These are phyloP conservation scores for Penicillium parvum DNA, from an alignment of 495 filamentous ascomycete species.

Conservation along the genomic window DNA sequence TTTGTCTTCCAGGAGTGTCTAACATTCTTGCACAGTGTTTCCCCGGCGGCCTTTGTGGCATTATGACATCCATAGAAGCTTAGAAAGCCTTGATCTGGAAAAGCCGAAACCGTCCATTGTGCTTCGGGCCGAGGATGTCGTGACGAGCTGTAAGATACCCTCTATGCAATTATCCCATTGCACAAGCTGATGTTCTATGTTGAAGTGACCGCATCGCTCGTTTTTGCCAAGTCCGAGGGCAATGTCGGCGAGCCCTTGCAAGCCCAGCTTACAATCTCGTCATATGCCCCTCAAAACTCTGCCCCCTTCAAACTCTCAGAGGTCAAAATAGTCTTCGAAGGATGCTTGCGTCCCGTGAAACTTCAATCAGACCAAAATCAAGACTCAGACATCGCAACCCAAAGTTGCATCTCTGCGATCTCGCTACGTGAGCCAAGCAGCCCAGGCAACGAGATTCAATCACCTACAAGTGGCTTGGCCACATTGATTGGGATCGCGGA, in stretches of 20 bases:
- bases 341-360: conserved; percentile 58
- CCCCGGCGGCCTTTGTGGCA: conserved; percentile 55
- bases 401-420: conserved; percentile 26
- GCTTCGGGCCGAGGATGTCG: conserved; percentile 60
- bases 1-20: neutral
- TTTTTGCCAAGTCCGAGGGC: conserved; percentile 69
- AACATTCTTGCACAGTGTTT: conserved; percentile 48
- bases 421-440: conserved; percentile 34
- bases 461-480: conserved; percentile 36
- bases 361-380: conserved; percentile 32
- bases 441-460: conserved; percentile 30
- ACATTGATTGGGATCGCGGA: conserved; percentile 55
- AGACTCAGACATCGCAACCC: conserved; percentile 22
- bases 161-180: neutral
- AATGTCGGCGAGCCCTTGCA: conserved; percentile 75
- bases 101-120: conserved; percentile 60
- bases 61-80: conserved; percentile 69
- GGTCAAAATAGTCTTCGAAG: conserved; percentile 64
- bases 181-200: neutral
- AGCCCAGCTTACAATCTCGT: conserved; percentile 70
- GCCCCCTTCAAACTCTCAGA: conserved; percentile 60
- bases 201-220: conserved; percentile 61
- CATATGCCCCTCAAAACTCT: conserved; percentile 58
- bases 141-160: conserved; percentile 58
- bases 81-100: conserved; percentile 50